Evolutionary conservation across 352 stramenopile species (phyloP).

Genomic region (Pythium volutum): DNA sequence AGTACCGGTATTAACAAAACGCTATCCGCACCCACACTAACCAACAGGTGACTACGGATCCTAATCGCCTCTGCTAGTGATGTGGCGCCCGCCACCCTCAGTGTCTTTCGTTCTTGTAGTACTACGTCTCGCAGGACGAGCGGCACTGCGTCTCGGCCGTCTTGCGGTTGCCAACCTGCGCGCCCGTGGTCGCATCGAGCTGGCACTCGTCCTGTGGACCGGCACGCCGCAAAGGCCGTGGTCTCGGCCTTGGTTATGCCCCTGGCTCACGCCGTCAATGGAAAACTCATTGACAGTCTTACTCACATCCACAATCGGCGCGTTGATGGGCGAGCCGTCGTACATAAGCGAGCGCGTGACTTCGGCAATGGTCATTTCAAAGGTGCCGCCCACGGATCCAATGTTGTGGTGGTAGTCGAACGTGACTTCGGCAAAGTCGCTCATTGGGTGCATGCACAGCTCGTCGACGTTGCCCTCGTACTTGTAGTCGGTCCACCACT

Average conservation of each 20-base stretch:
- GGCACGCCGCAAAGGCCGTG: conserved; percentile 41
- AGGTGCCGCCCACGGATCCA: conserved; percentile 10
- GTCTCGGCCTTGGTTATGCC: conserved; percentile 42
- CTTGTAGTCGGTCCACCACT: conserved; percentile 61
- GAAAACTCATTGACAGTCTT: conserved; percentile 58
- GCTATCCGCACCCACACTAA: no score
- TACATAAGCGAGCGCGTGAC: conserved; percentile 38
- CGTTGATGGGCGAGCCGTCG: conserved; percentile 8
- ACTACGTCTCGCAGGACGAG: conserved; percentile 33
- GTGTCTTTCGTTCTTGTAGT: conserved; percentile 6
- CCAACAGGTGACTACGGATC: no score
- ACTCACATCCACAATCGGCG: conserved; percentile 6
- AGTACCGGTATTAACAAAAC: no score
- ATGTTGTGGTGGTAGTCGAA: conserved; percentile 34
- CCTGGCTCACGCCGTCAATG: conserved; percentile 32
- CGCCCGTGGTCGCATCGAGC: conserved; percentile 12
- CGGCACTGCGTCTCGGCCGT: conserved; percentile 38
- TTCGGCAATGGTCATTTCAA: conserved; percentile 16
- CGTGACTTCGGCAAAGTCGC: conserved; percentile 47
- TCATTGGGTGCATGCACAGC: conserved; percentile 29
- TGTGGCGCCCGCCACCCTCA: no score
- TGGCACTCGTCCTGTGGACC: conserved; percentile 50
- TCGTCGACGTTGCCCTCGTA: conserved; percentile 31
- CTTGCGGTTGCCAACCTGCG: conserved; percentile 36
- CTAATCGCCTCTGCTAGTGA: no score